Conservation (phyloP, 108 stramenopile species). For the Pelagomonas calceolata region DNA sequence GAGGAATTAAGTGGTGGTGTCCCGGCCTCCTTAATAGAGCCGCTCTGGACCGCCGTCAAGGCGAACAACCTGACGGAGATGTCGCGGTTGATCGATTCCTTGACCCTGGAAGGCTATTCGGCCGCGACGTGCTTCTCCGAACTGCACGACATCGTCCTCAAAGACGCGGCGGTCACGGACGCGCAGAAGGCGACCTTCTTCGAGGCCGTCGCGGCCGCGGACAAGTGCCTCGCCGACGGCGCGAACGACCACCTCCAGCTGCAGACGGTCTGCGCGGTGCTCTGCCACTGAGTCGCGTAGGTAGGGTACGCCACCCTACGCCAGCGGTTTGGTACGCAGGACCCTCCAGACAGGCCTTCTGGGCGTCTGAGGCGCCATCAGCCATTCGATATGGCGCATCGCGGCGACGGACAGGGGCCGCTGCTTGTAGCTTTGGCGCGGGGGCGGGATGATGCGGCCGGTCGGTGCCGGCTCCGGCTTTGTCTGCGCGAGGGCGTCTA, state of each 20-base stretch:
- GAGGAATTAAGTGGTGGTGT: slow-evolving; percentile 27
- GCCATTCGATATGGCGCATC: too few relatives aligned
- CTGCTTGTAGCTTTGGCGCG: too few relatives aligned
- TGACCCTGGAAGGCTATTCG: slow-evolving; percentile 71
- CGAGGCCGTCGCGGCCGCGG: slow-evolving; percentile 75
- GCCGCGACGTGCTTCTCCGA: slow-evolving; percentile 54
- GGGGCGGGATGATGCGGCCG: too few relatives aligned
- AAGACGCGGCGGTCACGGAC: slow-evolving; percentile 36
- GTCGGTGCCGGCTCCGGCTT: too few relatives aligned
- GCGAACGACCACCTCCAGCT: slow-evolving; percentile 87
- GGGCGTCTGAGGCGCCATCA: too few relatives aligned
- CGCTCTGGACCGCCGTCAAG: slow-evolving; percentile 23
- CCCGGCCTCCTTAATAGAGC: slow-evolving; percentile 13
- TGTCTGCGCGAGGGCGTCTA: too few relatives aligned
- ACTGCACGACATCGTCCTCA: slow-evolving; percentile 45
- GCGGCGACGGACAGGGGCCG: too few relatives aligned
- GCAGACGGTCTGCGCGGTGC: slow-evolving; percentile 59
- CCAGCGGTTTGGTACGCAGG: too few relatives aligned
- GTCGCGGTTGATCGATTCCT: slow-evolving; percentile 57
- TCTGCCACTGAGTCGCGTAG: too few relatives aligned
- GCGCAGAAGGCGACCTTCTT: slow-evolving; percentile 68
- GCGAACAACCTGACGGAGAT: slow-evolving; percentile 45
- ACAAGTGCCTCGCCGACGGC: slow-evolving; percentile 84
- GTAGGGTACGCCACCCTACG: too few relatives aligned
- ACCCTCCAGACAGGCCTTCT: too few relatives aligned